Evolutionary conservation across 805 yeast species (phyloP), one percentile per base, ranked within the genome.

Genomic region (Suhomyces sp.): DNA sequence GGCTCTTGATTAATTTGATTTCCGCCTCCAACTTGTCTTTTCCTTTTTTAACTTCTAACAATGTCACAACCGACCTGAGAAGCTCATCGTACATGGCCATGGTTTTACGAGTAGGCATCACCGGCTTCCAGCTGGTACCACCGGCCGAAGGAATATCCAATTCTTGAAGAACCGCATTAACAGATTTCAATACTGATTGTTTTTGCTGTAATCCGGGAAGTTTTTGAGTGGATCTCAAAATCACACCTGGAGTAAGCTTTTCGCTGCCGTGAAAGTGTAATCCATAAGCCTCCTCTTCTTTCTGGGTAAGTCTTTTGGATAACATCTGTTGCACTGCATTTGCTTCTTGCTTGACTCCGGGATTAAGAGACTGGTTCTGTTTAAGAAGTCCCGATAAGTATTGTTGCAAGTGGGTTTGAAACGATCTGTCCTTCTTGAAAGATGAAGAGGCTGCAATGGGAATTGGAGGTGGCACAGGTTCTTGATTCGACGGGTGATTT

Each of bases 21-120:
- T 93, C 98, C 2, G 96, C 85, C 56, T 89, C 92, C 12, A 92
- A 73, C 69, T 90, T 91, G 66, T 94, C 99, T 19, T 83, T 82
- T 51, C 89, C 96, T 65, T 83, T 86, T 71, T 93, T 93, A 13
- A 92, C 76, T 50, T 94, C 98, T 50, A 92, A 74, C 56, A 93
- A 72, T 1, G 86, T 79, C 10, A 83, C 84, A 27, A 89, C 87
- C 0, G 85, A 75, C 56, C 85, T 84, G 46, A 87, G 77, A 48
- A 94, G 69, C 51, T 82, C 83, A 60, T 93, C 97, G 63, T 87
- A 91, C 61, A 82, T 83, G 6, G 84, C 78, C 68, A 89, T 81
- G 1, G 92, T 90, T 48, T 78, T 83, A 33, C 86, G 82, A 0
- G 98, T 88, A 4, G 96, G 93, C 86, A 94, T 86, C 1, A 85